phyloP scores from a whole-genome alignment of 1,139 yeast species.

The Blastobotrys persicus region DNA sequence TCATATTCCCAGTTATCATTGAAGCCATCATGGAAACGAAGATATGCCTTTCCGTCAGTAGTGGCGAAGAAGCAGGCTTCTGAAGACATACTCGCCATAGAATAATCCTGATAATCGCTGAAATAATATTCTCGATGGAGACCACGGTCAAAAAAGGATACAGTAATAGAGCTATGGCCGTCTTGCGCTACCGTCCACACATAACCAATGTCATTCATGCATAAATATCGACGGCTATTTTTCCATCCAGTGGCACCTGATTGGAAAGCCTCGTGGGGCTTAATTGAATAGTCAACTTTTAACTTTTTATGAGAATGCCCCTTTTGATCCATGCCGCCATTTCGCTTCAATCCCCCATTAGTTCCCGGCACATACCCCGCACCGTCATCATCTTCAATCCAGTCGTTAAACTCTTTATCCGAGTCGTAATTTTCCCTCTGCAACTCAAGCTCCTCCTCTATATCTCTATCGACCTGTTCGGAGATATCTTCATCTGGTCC shows the following conservation, averaged over 20 bases:
- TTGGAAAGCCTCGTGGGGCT: conserved; percentile 46
- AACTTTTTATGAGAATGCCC: conserved; percentile 10
- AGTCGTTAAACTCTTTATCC: conserved; percentile 34
- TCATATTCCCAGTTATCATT: conserved; percentile 42
- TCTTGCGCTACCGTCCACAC: conserved; percentile 73
- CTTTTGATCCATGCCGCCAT: neutral
- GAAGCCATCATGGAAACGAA: conserved; percentile 37
- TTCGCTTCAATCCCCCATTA: conserved; percentile 4
- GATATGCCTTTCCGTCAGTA: conserved; percentile 28
- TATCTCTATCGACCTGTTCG: conserved; percentile 23
- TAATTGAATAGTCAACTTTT: conserved; percentile 6
- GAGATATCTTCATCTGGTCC: conserved; percentile 12
- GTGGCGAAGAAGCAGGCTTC: conserved; percentile 64
- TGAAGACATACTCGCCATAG: conserved; percentile 69
- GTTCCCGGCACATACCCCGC: conserved; percentile 42
- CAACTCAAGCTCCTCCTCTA: conserved; percentile 29
- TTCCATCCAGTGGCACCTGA: conserved; percentile 89
- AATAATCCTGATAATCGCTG: conserved; percentile 68
- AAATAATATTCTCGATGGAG: conserved; percentile 83
- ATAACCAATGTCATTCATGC: conserved; percentile 80
- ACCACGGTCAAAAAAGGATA: conserved; percentile 81
- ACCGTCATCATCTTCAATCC: conserved; percentile 58
- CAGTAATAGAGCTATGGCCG: conserved; percentile 67
- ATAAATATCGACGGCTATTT: conserved; percentile 66
- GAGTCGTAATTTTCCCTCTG: conserved; percentile 17